phyloP scores from a whole-genome alignment of 164 flowering plant genomes.

The Umbilicus rupestris region DNA sequence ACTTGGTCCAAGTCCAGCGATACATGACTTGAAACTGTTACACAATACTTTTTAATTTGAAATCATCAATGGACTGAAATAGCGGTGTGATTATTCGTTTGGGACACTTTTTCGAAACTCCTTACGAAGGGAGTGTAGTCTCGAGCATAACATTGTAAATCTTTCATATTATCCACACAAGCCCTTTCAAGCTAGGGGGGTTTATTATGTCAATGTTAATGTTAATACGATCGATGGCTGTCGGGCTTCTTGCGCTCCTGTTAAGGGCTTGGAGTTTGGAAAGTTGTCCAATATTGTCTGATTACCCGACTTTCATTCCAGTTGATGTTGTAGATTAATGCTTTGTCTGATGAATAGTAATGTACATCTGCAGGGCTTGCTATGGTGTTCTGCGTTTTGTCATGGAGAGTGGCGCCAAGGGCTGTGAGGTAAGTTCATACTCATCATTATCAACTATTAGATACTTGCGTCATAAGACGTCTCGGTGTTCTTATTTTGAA shows the following conservation, averaged over 20 bases:
- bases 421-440: conserved; percentile 61
- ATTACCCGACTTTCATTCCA: neutral
- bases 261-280: neutral
- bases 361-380: conserved; percentile 49
- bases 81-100: too few species aligned
- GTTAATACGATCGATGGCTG: neutral
- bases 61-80: too few species aligned
- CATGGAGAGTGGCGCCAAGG: conserved; percentile 87
- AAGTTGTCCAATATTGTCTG: neutral
- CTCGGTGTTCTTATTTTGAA: too few species aligned
- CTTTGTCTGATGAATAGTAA: too few species aligned
- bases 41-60: too few species aligned
- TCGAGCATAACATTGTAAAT: neutral
- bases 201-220: neutral
- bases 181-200: neutral
- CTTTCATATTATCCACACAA: neutral
- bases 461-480: too few species aligned
- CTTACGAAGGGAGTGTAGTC: too few species aligned
- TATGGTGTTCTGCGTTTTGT: conserved; percentile 74
- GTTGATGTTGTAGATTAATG: neutral
- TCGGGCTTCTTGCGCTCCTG: neutral
- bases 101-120: too few species aligned
- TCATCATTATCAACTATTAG: too few species aligned
- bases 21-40: too few species aligned
- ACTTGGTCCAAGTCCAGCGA: too few species aligned